These are phyloP conservation scores for Lentithecium fluviatile DNA, from an alignment of 495 filamentous ascomycete species.

Conservation along the genomic window DNA sequence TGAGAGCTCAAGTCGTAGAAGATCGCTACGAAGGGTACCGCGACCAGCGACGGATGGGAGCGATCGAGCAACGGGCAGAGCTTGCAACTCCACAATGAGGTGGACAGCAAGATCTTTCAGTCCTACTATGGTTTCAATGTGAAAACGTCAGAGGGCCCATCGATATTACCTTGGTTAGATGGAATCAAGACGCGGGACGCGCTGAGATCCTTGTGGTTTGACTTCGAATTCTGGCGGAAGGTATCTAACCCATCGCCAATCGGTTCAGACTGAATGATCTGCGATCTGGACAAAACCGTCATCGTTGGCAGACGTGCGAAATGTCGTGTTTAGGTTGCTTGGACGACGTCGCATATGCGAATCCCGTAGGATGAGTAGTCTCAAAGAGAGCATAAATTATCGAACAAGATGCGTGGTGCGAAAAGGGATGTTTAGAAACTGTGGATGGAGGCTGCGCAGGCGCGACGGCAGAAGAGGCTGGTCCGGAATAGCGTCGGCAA, in stretches of 20 bases:
- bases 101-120: slow-evolving; percentile 1
- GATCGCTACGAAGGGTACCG: slow-evolving; percentile 4
- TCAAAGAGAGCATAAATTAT: too few species aligned
- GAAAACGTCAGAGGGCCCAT: neutral
- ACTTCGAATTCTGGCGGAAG: slow-evolving; percentile 5
- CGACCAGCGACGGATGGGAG: neutral
- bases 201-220: neutral
- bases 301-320: too few species aligned
- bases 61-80: neutral
- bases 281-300: too few species aligned
- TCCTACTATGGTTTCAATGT: neutral
- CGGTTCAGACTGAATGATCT: neutral
- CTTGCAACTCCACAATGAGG: slow-evolving; percentile 7
- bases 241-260: slow-evolving; percentile 9
- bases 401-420: too few species aligned
- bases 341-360: too few species aligned
- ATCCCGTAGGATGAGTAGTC: too few species aligned
- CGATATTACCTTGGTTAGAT: neutral
- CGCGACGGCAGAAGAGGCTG: too few species aligned
- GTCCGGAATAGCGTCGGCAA: too few species aligned
- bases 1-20: slow-evolving; percentile 26
- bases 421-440: too few species aligned
- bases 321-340: too few species aligned
- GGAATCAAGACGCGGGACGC: neutral
- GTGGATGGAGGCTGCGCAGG: too few species aligned